Percentiles rank a stretch among this genome's conserved stretches.
phyloP scores from a whole-genome alignment of 305 asterid genomes.

The Ilex paraguariensis region DNA sequence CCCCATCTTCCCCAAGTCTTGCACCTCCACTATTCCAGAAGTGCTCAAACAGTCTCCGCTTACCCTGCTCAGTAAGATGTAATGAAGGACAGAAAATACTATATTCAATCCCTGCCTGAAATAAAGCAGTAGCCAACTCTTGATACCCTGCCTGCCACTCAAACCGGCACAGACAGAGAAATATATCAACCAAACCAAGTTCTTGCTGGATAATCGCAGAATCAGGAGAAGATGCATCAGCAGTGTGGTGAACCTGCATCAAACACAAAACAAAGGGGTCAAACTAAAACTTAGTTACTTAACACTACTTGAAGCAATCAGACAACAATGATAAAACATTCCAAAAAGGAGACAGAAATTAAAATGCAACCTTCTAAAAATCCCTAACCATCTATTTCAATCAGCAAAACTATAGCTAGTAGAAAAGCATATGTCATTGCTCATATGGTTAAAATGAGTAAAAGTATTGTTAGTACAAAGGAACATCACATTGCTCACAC shows the following conservation, averaged over 20 bases:
- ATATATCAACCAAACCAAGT: conserved; percentile 76
- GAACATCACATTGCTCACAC: too few relatives aligned
- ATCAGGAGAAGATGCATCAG: conserved; percentile 39
- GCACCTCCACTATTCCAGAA: conserved; percentile 92
- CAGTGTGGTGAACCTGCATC: conserved; percentile 57
- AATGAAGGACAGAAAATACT: conserved; percentile 78
- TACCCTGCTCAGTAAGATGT: conserved; percentile 83
- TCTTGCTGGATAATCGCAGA: conserved; percentile 53
- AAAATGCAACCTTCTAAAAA: too few relatives aligned
- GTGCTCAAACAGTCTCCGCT: conserved; percentile 81
- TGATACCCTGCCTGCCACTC: conserved; percentile 98
- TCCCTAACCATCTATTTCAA: too few relatives aligned
- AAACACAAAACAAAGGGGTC: conserved; percentile 16
- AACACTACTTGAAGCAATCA: too few relatives aligned
- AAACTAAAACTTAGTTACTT: too few relatives aligned
- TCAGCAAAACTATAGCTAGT: too few relatives aligned
- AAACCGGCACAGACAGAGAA: conserved; percentile 76
- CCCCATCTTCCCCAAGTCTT: conserved; percentile 95
- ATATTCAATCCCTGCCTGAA: conserved; percentile 91
- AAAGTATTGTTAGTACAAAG: too few relatives aligned
- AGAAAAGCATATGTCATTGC: too few relatives aligned
- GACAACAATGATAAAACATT: not conserved
- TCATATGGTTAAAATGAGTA: too few relatives aligned
- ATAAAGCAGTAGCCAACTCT: conserved; percentile 92
- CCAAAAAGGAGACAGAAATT: conserved; percentile 1